Evolutionary conservation across 371 early-diverging fungal genomes (phyloP).

Genomic region (Catenaria anguillulae): DNA sequence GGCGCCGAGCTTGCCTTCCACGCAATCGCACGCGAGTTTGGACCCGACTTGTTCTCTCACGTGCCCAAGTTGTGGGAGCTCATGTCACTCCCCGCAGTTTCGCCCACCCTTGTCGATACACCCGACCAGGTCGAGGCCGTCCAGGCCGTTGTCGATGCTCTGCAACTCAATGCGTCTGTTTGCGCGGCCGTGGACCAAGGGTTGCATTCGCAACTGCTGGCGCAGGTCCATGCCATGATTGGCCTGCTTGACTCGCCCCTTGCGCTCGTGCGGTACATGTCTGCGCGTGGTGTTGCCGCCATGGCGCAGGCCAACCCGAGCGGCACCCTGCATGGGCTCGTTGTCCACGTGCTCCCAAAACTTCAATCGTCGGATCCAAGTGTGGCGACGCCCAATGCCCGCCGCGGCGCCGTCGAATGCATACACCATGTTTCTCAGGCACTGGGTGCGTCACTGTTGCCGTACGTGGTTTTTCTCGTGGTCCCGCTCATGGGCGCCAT

Average conservation of each 20-base stretch:
- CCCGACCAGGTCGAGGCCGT: slow-evolving; percentile 10
- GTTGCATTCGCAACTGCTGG: slow-evolving; percentile 27
- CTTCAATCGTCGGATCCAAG: slow-evolving; percentile 47
- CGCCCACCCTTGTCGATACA: slow-evolving; percentile 7
- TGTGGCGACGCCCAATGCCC: slow-evolving; percentile 34
- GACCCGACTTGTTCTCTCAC: background rate
- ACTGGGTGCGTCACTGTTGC: slow-evolving; percentile 55
- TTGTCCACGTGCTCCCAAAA: slow-evolving; percentile 58
- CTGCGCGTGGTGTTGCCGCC: slow-evolving; percentile 61
- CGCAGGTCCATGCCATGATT: slow-evolving; percentile 45
- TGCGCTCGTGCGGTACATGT: slow-evolving; percentile 61
- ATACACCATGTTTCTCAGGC: slow-evolving; percentile 28
- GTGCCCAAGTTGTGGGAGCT: background rate
- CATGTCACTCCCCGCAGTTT: background rate
- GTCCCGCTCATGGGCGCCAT: slow-evolving; percentile 95
- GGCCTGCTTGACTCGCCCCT: slow-evolving; percentile 49
- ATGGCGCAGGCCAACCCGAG: slow-evolving; percentile 50
- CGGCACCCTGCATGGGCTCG: slow-evolving; percentile 60
- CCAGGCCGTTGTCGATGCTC: slow-evolving; percentile 61
- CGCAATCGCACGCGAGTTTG: slow-evolving; percentile 9
- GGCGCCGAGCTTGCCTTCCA: background rate
- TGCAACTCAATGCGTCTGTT: slow-evolving; percentile 54
- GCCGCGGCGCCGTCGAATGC: slow-evolving; percentile 83
- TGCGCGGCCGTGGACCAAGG: slow-evolving; percentile 41
- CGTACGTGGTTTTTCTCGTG: slow-evolving; percentile 87